Percentiles rank a stretch among this genome's conserved stretches.
phyloP scores from a whole-genome alignment of 1,284 basidiomycete species.

The Sporisorium sorghi region DNA sequence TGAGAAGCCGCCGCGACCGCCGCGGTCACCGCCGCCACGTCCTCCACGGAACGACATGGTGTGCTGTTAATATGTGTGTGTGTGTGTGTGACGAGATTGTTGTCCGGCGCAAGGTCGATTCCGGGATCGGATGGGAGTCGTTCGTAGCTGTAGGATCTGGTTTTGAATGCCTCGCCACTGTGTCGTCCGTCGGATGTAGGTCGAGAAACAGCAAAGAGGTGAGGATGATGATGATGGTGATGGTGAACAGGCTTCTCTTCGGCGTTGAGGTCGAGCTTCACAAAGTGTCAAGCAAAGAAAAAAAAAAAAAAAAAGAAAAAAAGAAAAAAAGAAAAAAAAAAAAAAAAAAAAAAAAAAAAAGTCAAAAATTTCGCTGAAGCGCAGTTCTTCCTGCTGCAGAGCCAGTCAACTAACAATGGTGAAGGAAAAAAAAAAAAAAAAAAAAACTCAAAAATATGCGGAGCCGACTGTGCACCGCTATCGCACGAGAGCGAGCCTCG shows the following conservation, averaged over 20 bases:
- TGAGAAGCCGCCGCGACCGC: slow-evolving; percentile 61
- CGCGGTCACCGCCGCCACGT: slow-evolving; percentile 52
- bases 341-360: slow-evolving; percentile 47
- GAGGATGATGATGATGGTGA: slow-evolving; percentile 12
- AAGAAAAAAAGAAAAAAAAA: too few relatives aligned
- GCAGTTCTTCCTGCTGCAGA: slow-evolving; percentile 17
- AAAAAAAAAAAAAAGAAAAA: slow-evolving; percentile 49
- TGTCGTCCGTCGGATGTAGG: neutral
- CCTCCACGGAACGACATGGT: slow-evolving; percentile 64
- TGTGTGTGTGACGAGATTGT: neutral
- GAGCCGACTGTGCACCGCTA: slow-evolving; percentile 19
- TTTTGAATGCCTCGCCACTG: too few relatives aligned
- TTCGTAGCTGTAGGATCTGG: neutral
- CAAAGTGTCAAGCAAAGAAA: slow-evolving; percentile 8
- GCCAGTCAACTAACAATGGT: slow-evolving; percentile 2
- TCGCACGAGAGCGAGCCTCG: slow-evolving; percentile 19
- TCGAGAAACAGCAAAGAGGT: slow-evolving; percentile 2
- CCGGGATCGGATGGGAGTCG: neutral
- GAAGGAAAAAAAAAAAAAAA: slow-evolving; percentile 1
- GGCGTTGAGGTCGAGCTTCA: too few relatives aligned
- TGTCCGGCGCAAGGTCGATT: too few relatives aligned
- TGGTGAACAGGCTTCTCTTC: slow-evolving; percentile 4
- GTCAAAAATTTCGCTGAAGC: slow-evolving; percentile 40
- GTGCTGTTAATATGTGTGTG: slow-evolving; percentile 7
- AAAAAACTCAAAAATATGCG: slow-evolving; percentile 5